Evolutionary conservation across 2,329 filamentous ascomycete genomes (phyloP).

Genomic region (Fusarium sp.): DNA sequence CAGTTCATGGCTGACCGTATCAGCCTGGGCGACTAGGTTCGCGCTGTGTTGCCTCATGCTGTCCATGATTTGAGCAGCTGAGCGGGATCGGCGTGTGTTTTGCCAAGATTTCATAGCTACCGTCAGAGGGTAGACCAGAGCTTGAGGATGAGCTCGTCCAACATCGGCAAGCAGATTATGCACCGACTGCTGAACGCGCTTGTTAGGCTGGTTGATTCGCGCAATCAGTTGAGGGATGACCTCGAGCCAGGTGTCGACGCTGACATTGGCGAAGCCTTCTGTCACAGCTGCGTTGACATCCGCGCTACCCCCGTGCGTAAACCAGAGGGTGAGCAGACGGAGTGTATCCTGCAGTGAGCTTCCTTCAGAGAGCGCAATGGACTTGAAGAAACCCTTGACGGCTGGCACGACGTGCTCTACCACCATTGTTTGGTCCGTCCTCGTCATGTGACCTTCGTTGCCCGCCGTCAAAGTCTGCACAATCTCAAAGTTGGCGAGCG

Average conservation of each 20-base stretch:
- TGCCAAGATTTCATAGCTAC: conserved; percentile 96
- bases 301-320: conserved; percentile 85
- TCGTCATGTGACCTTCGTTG: conserved; percentile 61
- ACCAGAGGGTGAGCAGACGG: conserved; percentile 92
- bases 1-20: conserved; percentile 93
- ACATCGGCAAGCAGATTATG: conserved; percentile 93
- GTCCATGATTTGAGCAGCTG: conserved; percentile 94
- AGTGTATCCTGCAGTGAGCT: conserved; percentile 97
- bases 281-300: conserved; percentile 90
- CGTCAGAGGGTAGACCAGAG: conserved; percentile 94
- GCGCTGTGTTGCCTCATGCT: conserved; percentile 96
- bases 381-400: conserved; percentile 96
- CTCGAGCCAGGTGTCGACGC: conserved; percentile 97
- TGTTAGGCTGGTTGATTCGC: conserved; percentile 94
- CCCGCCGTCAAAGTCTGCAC: conserved; percentile 81
- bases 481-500: conserved; percentile 97
- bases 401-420: conserved; percentile 93
- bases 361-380: conserved; percentile 87
- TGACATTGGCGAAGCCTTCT: conserved; percentile 90
- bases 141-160: conserved; percentile 92
- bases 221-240: conserved; percentile 98
- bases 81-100: conserved; percentile 82
- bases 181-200: conserved; percentile 85
- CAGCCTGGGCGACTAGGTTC: conserved; percentile 91
- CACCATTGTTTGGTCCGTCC: conserved; percentile 70